phyloP scores from a whole-genome alignment of 2,329 filamentous ascomycete genomes.

The Trichoderma endophyticum region DNA sequence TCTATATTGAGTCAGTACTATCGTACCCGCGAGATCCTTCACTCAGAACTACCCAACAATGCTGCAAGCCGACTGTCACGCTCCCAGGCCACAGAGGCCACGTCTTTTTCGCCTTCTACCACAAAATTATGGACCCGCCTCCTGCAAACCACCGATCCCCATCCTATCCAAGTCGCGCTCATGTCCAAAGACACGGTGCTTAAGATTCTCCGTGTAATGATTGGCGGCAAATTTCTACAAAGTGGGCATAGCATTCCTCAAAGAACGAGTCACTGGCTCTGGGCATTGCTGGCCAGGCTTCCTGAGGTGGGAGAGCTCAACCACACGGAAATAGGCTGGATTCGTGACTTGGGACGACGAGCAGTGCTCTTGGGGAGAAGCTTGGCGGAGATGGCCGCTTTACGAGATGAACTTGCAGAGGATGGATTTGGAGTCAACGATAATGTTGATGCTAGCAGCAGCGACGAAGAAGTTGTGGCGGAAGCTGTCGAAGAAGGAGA shows the following conservation, averaged over 20 bases:
- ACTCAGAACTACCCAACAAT: conserved; percentile 50
- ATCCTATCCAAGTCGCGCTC: conserved; percentile 57
- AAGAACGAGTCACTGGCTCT: conserved; percentile 77
- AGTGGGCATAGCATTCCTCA: conserved; percentile 58
- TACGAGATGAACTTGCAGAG: conserved; percentile 43
- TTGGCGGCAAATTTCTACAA: conserved; percentile 61
- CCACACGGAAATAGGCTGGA: conserved; percentile 69
- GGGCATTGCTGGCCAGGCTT: conserved; percentile 74
- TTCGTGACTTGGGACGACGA: conserved; percentile 76
- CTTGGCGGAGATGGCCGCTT: conserved; percentile 50
- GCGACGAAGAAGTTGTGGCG: conserved; percentile 37
- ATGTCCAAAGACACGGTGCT: conserved; percentile 67
- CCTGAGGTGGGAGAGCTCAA: conserved; percentile 72
- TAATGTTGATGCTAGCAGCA: conserved; percentile 45
- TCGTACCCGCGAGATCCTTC: conserved; percentile 60
- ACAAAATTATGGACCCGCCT: conserved; percentile 51
- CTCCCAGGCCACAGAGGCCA: conserved; percentile 54
- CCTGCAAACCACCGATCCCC: conserved; percentile 53
- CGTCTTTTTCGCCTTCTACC: conserved; percentile 49
- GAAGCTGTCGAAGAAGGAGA: conserved; percentile 33
- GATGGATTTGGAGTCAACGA: conserved; percentile 43
- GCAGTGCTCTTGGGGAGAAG: conserved; percentile 61
- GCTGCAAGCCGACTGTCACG: conserved; percentile 51
- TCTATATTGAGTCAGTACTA: conserved; percentile 64
- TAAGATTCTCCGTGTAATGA: conserved; percentile 63